Percentiles rank a stretch among this genome's conserved stretches.
Evolutionary conservation across 2,329 filamentous ascomycete species (phyloP).

Genomic region (Aspergillus aculeatus): DNA sequence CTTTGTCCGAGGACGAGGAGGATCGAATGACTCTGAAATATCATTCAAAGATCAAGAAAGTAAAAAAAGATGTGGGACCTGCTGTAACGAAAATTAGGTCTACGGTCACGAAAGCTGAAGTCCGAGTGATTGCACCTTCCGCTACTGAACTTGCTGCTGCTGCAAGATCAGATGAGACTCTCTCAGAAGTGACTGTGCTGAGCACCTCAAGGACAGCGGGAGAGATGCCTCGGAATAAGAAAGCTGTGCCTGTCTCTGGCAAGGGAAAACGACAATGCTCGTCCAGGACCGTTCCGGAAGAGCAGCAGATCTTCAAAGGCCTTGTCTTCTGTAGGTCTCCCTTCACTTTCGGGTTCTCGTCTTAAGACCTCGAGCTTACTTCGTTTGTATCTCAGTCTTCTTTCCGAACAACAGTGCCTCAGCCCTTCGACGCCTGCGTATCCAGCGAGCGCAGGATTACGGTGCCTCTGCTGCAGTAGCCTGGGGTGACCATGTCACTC

Average conservation of each 20-base stretch:
- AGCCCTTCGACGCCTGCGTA: slow-evolving; percentile 65
- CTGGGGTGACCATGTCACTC: slow-evolving; percentile 62
- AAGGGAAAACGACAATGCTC: slow-evolving; percentile 35
- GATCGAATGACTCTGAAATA: slow-evolving; percentile 19
- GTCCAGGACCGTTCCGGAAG: slow-evolving; percentile 51
- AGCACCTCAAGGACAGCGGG: slow-evolving; percentile 17
- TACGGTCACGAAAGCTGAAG: background rate
- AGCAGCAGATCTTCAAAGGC: slow-evolving; percentile 58
- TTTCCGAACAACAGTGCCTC: slow-evolving; percentile 77
- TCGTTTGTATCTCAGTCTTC: slow-evolving; percentile 53
- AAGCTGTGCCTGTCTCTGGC: slow-evolving; percentile 11
- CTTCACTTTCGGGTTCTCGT: background rate
- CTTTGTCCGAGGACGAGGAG: slow-evolving; percentile 25
- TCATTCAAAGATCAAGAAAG: slow-evolving; percentile 14
- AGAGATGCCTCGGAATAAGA: slow-evolving; percentile 12
- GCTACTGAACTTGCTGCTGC: background rate
- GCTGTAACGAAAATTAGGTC: background rate
- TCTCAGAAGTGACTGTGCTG: background rate
- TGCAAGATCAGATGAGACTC: background rate
- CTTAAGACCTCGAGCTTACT: background rate
- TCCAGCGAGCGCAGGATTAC: slow-evolving; percentile 70
- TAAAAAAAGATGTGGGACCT: background rate
- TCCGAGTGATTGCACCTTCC: background rate
- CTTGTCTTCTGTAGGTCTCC: slow-evolving; percentile 57
- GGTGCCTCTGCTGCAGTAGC: slow-evolving; percentile 70